These are phyloP conservation scores for Fomes fomentarius DNA, from an alignment of 1,284 basidiomycete species.

Conservation along the genomic window DNA sequence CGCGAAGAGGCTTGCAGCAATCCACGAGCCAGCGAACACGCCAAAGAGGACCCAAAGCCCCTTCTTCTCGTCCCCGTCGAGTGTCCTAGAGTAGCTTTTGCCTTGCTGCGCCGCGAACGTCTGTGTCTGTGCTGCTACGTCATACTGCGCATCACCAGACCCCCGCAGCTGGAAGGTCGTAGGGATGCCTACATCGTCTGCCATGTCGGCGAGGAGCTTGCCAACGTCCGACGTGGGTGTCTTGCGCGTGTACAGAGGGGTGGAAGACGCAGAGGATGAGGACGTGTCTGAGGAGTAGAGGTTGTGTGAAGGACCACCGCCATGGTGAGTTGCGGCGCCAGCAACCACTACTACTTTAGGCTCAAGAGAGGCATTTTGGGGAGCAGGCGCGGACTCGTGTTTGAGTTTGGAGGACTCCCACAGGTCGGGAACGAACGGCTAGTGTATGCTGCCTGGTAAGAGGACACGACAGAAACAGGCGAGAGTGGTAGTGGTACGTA, in stretches of 20 bases:
- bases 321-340: conserved; percentile 63
- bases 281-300: conserved; percentile 38
- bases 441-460: conserved; percentile 14
- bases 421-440: conserved; percentile 78
- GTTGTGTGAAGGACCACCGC: conserved; percentile 68
- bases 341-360: conserved; percentile 79
- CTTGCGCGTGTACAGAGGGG: background rate
- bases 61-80: conserved; percentile 53
- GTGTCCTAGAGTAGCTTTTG: conserved; percentile 42
- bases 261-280: conserved; percentile 7
- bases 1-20: conserved; percentile 47
- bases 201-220: conserved; percentile 31
- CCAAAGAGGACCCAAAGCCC: conserved; percentile 60
- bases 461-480: conserved; percentile 1
- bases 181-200: conserved; percentile 41
- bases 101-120: conserved; percentile 31
- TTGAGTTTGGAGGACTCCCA: conserved; percentile 61
- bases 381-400: conserved; percentile 31
- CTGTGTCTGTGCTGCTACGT: conserved; percentile 29
- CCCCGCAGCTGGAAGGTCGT: conserved; percentile 32
- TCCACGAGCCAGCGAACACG: conserved; percentile 54
- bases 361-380: conserved; percentile 33
- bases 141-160: conserved; percentile 19
- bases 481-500: conserved; percentile 37
- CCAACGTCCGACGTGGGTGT: conserved; percentile 12